Percentiles rank a stretch among this genome's conserved stretches.
Conservation (phyloP, 2,329 filamentous ascomycete species). For the Trichoderma lentiforme region DNA sequence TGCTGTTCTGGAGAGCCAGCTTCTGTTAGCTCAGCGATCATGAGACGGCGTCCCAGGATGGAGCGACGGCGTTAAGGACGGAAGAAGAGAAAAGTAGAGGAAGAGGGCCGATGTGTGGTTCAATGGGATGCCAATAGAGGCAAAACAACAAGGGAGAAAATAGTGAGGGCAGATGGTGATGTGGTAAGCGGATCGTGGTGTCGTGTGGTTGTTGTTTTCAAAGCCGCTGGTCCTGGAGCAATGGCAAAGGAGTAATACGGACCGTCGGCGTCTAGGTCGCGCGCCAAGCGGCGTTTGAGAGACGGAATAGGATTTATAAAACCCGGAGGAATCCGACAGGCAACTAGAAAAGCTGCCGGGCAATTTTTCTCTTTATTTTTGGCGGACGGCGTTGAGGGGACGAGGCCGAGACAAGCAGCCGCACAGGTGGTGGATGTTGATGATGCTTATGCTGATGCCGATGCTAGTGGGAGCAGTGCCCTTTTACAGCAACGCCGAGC, state of each 20-base stretch:
- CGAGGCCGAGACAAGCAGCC: not conserved
- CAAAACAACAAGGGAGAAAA: not conserved
- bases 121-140: not conserved
- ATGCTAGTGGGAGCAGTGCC: not conserved
- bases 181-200: not conserved
- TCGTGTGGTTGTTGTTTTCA: not conserved
- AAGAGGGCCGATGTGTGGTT: not conserved
- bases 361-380: not conserved
- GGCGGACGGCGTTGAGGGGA: not conserved
- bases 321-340: not conserved
- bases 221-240: not conserved
- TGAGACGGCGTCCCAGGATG: not conserved
- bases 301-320: not conserved
- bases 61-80: not conserved
- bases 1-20: constrained; percentile 36
- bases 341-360: not conserved
- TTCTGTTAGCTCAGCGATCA: constrained; percentile 3
- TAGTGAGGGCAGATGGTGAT: not conserved
- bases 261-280: constrained; percentile 4
- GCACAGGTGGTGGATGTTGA: not conserved
- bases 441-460: not conserved
- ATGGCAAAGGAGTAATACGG: not conserved
- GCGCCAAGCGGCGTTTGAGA: constrained; percentile 3
- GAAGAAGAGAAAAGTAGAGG: not conserved
- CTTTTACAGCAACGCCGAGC: not conserved